Base-by-base conservation (phyloP, 2,329 filamentous ascomycete genomes). In the Aspergillus viridinutans region DNA sequence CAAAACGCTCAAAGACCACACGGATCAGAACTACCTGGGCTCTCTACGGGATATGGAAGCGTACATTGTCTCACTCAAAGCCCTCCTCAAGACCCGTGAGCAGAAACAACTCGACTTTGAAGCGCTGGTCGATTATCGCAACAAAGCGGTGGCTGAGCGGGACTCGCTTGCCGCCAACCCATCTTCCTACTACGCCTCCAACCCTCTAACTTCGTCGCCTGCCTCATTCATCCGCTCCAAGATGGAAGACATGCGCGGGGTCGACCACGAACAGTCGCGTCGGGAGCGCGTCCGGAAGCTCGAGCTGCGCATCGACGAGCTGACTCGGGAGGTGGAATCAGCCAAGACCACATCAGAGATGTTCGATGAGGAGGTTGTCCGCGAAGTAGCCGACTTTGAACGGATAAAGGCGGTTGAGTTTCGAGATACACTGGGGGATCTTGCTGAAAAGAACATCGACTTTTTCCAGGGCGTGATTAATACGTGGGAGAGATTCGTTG, bases 101-200 rank as follows among this genome's bases (percentile, higher is more conserved):
- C 92, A 95, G 78, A 99, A 99, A 73, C 94, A 99, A 73, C 88
- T 99, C 57, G 94, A 99, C 77, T 96, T 93, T 69, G 94, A 99
- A 76, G 92, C 91, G 63, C 82, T 99, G 35, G 96, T 92, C 28
- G 93, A 97, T 72, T 97, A 97, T 74, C 89, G 97, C 54, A 90
- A 90, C 77, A 96, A 96, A 73, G 91, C 90, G 0, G 91, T 90
- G 2, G 79, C 86, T 3, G 94, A 99, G 74, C 88, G 92, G 50
- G 94, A 99, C 74, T 81, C 84, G 17, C 85, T 96, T 2, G 84
- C 85, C 42, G 85, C 86, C 10, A 85, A 88, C 60, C 82, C 83
- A 43, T 75, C 78, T 49, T 78, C 81, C 4, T 84, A 85, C 50
- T 80, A 90, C 62, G 86, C 75, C 10, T 76, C 75, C 2, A 78